Evolutionary conservation across 148 eudicot species (phyloP).

Genomic region (Limonium bicolor): DNA sequence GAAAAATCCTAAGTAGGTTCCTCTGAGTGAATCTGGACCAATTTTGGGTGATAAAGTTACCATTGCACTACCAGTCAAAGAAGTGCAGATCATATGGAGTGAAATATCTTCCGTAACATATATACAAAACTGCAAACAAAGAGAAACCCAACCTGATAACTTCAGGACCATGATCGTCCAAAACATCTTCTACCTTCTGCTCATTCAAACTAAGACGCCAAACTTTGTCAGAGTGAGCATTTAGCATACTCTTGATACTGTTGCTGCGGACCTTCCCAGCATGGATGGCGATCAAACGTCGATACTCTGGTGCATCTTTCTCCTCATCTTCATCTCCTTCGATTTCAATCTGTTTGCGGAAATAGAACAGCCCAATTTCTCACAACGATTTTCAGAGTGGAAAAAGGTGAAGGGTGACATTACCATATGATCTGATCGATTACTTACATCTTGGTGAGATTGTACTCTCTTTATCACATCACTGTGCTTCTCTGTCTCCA

Average conservation of each 20-base stretch:
- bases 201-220: slow-evolving; percentile 52
- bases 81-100: not conserved
- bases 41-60: not conserved
- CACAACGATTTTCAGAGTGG: not conserved
- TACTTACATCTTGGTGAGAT: too few relatives aligned
- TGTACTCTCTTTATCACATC: not conserved
- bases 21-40: slow-evolving; percentile 43
- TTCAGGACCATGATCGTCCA: slow-evolving; percentile 13
- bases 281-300: slow-evolving; percentile 38
- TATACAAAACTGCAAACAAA: not conserved
- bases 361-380: too few relatives aligned
- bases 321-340: slow-evolving; percentile 24
- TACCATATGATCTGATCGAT: too few relatives aligned
- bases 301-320: slow-evolving; percentile 19
- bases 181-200: slow-evolving; percentile 22
- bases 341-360: slow-evolving; percentile 16
- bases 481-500: slow-evolving; percentile 7
- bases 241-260: slow-evolving; percentile 10
- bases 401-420: too few relatives aligned
- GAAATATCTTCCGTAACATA: not conserved
- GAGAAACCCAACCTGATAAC: slow-evolving; percentile 29
- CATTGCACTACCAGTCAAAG: not conserved
- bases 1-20: slow-evolving; percentile 56
- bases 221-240: slow-evolving; percentile 14
- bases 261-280: slow-evolving; percentile 31